Evolutionary conservation across 1,284 basidiomycete species (phyloP).

Genomic region (Inonotus hispidus): DNA sequence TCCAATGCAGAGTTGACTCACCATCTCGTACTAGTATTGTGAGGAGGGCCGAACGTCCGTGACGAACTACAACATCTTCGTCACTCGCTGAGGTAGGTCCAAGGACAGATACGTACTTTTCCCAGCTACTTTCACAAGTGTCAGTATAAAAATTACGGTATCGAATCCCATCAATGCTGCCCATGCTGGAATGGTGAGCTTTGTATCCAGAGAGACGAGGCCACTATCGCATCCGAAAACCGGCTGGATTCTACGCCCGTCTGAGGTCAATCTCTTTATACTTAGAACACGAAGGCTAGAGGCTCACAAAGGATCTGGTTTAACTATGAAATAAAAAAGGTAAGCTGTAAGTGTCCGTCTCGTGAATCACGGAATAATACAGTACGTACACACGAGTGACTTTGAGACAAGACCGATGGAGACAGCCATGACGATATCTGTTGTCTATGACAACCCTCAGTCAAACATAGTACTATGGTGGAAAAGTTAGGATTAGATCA

Average conservation of each 20-base stretch:
- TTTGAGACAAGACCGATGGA: constrained; percentile 2
- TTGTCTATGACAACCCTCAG: neutral
- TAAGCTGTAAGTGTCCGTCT: neutral
- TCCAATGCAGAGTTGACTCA: neutral
- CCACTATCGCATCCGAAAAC: constrained; percentile 9
- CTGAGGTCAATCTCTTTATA: neutral
- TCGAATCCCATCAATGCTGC: constrained; percentile 13
- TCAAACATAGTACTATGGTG: neutral
- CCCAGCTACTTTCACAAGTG: neutral
- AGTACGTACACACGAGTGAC: constrained; percentile 1
- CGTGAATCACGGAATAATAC: too few species aligned
- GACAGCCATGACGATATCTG: neutral
- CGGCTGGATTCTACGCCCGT: neutral
- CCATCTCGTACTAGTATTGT: constrained; percentile 5
- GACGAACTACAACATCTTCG: neutral
- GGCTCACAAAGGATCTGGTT: neutral
- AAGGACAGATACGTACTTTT: neutral
- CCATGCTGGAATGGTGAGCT: neutral
- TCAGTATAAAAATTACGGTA: constrained; percentile 6
- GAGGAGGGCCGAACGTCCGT: neutral
- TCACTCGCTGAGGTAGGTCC: neutral
- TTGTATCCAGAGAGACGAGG: neutral
- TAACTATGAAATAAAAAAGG: neutral
- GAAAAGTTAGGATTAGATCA: neutral
- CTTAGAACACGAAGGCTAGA: neutral